phyloP scores from a whole-genome alignment of 2,329 filamentous ascomycete species.

The Hortaea sp. region DNA sequence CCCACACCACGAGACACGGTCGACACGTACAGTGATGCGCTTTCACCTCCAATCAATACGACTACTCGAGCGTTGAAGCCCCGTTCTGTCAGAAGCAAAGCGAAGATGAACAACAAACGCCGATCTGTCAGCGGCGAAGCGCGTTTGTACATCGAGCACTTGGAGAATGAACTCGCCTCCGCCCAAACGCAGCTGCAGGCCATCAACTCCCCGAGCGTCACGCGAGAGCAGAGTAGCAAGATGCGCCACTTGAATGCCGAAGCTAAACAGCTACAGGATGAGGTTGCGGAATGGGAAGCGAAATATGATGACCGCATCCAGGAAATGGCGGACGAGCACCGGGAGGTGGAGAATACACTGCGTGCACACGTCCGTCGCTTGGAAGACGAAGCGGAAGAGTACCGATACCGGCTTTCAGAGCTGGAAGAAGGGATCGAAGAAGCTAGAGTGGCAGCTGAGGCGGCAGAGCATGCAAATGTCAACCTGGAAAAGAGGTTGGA shows the following conservation, averaged over 20 bases:
- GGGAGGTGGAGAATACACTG: constrained; percentile 20
- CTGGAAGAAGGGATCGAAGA: constrained; percentile 23
- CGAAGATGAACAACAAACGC: constrained; percentile 15
- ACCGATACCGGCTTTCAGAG: constrained; percentile 22
- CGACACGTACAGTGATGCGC: constrained; percentile 1
- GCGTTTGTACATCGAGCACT: constrained; percentile 39
- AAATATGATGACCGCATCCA: constrained; percentile 27
- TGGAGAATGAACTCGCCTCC: constrained; percentile 36
- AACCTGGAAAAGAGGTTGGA: constrained; percentile 30
- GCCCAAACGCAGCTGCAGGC: constrained; percentile 30
- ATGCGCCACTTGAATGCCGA: constrained; percentile 28
- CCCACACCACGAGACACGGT: constrained; percentile 8
- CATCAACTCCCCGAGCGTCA: constrained; percentile 30
- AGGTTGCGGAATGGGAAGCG: constrained; percentile 28
- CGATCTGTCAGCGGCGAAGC: constrained; percentile 32
- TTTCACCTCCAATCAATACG: constrained; percentile 8
- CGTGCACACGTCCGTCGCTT: constrained; percentile 18
- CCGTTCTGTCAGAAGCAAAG: constrained; percentile 10
- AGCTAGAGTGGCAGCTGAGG: constrained; percentile 21
- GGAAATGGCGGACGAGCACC: constrained; percentile 22
- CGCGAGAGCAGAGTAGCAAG: constrained; percentile 27
- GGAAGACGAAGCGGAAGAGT: constrained; percentile 21
- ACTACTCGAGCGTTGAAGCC: constrained; percentile 7
- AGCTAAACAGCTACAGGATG: constrained; percentile 23
- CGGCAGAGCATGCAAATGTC: constrained; percentile 26